Evolutionary conservation across 768 basidiomycete genomes (phyloP).

Genomic region (Rhizopogon sp.): DNA sequence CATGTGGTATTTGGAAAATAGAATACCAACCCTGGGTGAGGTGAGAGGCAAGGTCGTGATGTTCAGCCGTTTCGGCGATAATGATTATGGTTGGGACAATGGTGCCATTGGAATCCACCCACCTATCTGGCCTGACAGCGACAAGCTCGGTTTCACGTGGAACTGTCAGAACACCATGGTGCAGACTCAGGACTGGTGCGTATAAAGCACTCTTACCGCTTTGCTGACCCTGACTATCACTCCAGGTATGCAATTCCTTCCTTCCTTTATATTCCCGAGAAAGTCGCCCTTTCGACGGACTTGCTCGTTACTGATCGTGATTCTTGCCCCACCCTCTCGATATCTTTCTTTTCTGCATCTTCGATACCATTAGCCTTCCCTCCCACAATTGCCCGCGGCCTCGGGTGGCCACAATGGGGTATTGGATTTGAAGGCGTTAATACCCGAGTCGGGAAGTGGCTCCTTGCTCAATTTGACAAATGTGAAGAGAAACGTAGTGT

Average conservation of each 20-base stretch:
- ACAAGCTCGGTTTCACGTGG: slow-evolving; percentile 73
- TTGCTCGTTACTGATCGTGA: slow-evolving; percentile 42
- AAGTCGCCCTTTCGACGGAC: slow-evolving; percentile 51
- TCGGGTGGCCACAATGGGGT: slow-evolving; percentile 75
- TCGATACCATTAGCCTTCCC: slow-evolving; percentile 81
- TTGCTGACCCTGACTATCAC: background rate
- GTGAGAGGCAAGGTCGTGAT: slow-evolving; percentile 82
- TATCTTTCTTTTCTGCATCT: slow-evolving; percentile 79
- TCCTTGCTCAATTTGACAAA: slow-evolving; percentile 46
- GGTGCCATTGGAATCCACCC: slow-evolving; percentile 87
- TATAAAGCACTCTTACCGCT: background rate
- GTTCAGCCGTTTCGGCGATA: slow-evolving; percentile 80
- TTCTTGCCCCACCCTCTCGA: slow-evolving; percentile 48
- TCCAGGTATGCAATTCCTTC: slow-evolving; percentile 76
- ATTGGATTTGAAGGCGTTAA: slow-evolving; percentile 89
- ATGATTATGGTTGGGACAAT: slow-evolving; percentile 64
- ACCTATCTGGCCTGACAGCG: slow-evolving; percentile 78
- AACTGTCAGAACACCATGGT: slow-evolving; percentile 64
- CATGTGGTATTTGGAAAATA: slow-evolving; percentile 83
- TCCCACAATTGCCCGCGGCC: slow-evolving; percentile 69
- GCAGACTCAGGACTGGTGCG: slow-evolving; percentile 82
- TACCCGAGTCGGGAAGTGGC: slow-evolving; percentile 63
- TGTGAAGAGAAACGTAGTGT: background rate
- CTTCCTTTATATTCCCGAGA: slow-evolving; percentile 82
- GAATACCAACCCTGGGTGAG: slow-evolving; percentile 76